phyloP scores from a whole-genome alignment of 768 basidiomycete species.

The Pisolithus albus region DNA sequence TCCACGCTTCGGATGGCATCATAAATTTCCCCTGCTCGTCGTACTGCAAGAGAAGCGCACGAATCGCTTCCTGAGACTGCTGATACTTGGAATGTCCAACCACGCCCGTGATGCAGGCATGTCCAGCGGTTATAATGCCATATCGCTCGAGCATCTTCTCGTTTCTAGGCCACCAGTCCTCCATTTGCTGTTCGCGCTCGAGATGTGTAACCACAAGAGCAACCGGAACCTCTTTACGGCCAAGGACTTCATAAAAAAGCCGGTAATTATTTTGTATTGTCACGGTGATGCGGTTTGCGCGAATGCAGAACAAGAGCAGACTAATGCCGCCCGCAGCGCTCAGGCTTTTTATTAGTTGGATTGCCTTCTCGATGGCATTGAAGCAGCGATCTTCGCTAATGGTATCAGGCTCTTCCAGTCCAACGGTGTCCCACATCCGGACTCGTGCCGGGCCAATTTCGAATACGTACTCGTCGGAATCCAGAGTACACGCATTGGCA shows the following conservation, averaged over 20 bases:
- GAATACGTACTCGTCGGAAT: constrained; percentile 21
- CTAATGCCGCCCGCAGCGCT: constrained; percentile 28
- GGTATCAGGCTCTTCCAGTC: constrained; percentile 23
- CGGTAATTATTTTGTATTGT: constrained; percentile 25
- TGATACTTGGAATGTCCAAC: constrained; percentile 19
- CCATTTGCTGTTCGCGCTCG: constrained; percentile 28
- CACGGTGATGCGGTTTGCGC: constrained; percentile 30
- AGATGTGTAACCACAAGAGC: constrained; percentile 35
- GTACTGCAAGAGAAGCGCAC: constrained; percentile 12
- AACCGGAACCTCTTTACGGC: constrained; percentile 31
- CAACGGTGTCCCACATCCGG: constrained; percentile 29
- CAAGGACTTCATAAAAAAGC: constrained; percentile 19
- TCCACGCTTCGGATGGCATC: constrained; percentile 24
- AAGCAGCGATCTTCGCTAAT: constrained; percentile 14
- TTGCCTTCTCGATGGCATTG: constrained; percentile 24
- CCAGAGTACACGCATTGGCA: constrained; percentile 30
- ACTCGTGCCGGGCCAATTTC: constrained; percentile 18
- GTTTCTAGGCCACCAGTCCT: constrained; percentile 28
- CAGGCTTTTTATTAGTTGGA: constrained; percentile 28
- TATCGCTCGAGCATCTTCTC: constrained; percentile 12
- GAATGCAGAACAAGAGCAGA: constrained; percentile 36
- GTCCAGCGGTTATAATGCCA: constrained; percentile 19
- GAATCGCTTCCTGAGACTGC: constrained; percentile 25
- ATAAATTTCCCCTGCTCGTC: constrained; percentile 23
- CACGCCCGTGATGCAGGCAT: constrained; percentile 28